Evolutionary conservation across 2,329 filamentous ascomycete genomes (phyloP).

Genomic region (Alternaria incomplexa): DNA sequence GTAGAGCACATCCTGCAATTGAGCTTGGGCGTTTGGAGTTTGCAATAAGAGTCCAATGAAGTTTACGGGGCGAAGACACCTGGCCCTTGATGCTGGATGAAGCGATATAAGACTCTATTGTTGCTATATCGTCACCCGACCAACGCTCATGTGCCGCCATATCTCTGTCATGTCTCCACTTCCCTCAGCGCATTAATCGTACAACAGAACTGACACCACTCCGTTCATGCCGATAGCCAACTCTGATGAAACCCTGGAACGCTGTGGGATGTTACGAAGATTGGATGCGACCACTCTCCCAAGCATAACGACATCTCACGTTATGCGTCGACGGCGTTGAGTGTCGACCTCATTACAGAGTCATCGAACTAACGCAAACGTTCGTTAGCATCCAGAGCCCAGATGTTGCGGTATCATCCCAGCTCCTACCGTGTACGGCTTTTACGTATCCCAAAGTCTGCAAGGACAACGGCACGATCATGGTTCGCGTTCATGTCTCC

Average conservation of each 20-base stretch:
- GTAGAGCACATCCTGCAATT: neutral
- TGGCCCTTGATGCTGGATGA: neutral
- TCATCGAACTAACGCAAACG: neutral
- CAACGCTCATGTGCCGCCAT: neutral
- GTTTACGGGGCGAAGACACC: neutral
- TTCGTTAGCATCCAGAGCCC: neutral
- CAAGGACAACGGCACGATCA: fast-evolving
- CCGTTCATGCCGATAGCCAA: neutral
- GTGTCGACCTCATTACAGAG: neutral
- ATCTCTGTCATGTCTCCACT: neutral
- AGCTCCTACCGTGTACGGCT: neutral
- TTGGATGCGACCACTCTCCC: neutral
- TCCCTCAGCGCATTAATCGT: neutral
- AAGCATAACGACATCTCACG: neutral
- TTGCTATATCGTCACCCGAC: neutral
- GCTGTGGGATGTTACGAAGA: neutral
- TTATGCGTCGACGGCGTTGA: neutral
- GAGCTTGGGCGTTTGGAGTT: constrained; percentile 7
- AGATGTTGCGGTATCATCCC: neutral
- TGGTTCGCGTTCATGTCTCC: neutral
- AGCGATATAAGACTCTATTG: neutral
- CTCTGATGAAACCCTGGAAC: neutral
- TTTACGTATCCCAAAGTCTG: neutral
- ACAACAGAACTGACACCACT: neutral
- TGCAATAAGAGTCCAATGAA: neutral